Conservation (phyloP, 805 yeast genomes). For the Spencermartinsiella europaea region DNA sequence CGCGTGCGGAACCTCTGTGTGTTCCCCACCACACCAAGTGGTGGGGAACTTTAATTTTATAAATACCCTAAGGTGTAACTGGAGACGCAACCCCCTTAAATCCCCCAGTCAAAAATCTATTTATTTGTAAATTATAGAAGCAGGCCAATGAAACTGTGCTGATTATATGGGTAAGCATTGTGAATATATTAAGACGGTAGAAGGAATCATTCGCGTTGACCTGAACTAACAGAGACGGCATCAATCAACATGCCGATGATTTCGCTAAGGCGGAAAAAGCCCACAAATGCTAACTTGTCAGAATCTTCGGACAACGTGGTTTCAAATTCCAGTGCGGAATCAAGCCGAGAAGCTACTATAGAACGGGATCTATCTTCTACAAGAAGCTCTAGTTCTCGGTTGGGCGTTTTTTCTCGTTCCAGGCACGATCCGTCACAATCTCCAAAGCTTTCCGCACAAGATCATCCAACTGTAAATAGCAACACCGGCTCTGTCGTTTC, state of each 20-base stretch:
- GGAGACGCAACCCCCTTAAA: too few relatives aligned
- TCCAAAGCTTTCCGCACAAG: neutral
- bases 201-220: too few relatives aligned
- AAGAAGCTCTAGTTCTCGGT: neutral
- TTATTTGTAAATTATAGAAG: too few relatives aligned
- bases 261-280: slow-evolving; percentile 7
- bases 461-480: neutral
- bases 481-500: slow-evolving; percentile 2
- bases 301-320: neutral
- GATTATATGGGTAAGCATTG: neutral
- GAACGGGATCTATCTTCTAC: neutral
- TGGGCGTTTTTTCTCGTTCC: neutral
- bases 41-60: too few relatives aligned
- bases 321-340: neutral
- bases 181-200: too few relatives aligned
- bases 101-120: too few relatives aligned
- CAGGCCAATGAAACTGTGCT: neutral
- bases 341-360: neutral
- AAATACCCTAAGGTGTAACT: too few relatives aligned
- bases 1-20: too few relatives aligned
- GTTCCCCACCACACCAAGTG: too few relatives aligned
- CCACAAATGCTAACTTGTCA: neutral
- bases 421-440: neutral
- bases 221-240: neutral
- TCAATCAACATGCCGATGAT: slow-evolving; percentile 1